These are phyloP conservation scores for Ramaria rubella DNA, from an alignment of 768 basidiomycete genomes.

Conservation along the genomic window DNA sequence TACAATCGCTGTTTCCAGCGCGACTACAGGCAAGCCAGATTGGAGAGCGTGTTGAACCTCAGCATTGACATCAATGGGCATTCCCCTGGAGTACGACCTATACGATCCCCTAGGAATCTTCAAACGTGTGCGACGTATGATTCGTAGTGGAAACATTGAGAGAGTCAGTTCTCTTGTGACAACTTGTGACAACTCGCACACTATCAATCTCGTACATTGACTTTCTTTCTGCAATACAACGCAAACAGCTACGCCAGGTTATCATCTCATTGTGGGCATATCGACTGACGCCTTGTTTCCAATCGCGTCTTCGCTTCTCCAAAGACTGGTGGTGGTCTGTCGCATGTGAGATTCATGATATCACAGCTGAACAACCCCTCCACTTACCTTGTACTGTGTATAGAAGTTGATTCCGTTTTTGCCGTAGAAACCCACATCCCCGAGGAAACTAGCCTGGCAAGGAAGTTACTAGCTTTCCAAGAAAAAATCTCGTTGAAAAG, in stretches of 20 bases:
- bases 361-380: neutral
- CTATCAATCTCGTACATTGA: neutral
- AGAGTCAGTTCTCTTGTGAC: neutral
- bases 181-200: neutral
- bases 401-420: conserved; percentile 93
- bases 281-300: conserved; percentile 74
- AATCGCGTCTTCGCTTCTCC: conserved; percentile 82
- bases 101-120: neutral
- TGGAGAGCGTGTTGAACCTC: conserved; percentile 80
- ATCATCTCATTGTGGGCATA: conserved; percentile 62
- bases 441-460: conserved; percentile 70
- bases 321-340: conserved; percentile 87
- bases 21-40: conserved; percentile 64
- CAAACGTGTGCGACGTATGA: neutral
- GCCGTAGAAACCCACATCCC: conserved; percentile 89
- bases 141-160: neutral
- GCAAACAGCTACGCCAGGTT: neutral
- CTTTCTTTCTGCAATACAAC: neutral
- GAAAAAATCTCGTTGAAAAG: conserved; percentile 2
- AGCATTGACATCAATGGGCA: conserved; percentile 62
- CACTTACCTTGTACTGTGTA: conserved; percentile 74
- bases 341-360: neutral
- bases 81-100: neutral
- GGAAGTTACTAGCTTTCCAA: neutral
- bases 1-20: conserved; percentile 86